Percentiles rank a stretch among this genome's conserved stretches.
Conservation (phyloP, 2,329 filamentous ascomycete species). For the Aspergillus nomiae region DNA sequence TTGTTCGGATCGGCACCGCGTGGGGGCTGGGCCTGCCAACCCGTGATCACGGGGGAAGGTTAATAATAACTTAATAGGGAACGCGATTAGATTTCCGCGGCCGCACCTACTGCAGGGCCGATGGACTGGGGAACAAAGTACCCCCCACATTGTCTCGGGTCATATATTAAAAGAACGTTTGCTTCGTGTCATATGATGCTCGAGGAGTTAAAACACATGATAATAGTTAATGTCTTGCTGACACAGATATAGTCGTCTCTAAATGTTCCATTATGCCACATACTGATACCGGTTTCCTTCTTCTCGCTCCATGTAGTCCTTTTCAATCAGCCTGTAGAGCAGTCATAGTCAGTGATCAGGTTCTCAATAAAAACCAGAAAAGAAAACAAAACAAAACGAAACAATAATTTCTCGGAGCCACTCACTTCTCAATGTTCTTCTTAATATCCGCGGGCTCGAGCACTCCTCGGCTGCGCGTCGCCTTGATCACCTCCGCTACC, state of each 20-base stretch:
- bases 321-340: slow-evolving; percentile 74
- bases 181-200: background rate
- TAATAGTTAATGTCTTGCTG: background rate
- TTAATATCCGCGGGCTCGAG: slow-evolving; percentile 89
- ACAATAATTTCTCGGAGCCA: slow-evolving; percentile 20
- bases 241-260: slow-evolving; percentile 1
- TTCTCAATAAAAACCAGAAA: background rate
- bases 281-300: slow-evolving; percentile 70
- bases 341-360: background rate
- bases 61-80: background rate
- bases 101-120: background rate
- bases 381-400: too few species aligned
- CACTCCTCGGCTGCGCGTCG: slow-evolving; percentile 83
- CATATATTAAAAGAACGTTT: background rate
- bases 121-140: background rate
- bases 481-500: slow-evolving; percentile 86
- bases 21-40: slow-evolving; percentile 15
- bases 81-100: background rate
- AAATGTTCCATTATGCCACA: slow-evolving; percentile 55
- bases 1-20: background rate
- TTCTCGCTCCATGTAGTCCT: slow-evolving; percentile 86
- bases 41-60: background rate
- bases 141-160: background rate
- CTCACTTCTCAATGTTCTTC: slow-evolving; percentile 91
- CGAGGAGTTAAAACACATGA: background rate